Conservation (phyloP, 2,329 filamentous ascomycete species). For the Cladosporium sp. region DNA sequence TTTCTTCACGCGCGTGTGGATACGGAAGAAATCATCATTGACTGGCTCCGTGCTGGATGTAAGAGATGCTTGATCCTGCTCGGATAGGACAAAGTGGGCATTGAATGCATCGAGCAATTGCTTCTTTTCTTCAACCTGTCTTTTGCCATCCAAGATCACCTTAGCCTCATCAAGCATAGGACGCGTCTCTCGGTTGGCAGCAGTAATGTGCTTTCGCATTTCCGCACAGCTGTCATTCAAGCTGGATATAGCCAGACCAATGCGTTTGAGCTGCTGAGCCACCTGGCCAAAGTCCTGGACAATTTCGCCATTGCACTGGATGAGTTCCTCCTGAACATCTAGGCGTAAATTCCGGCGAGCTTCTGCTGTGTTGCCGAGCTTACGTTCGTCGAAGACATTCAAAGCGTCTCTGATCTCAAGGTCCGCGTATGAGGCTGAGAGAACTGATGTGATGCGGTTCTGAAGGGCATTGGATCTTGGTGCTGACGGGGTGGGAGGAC, state of each 20-base stretch:
- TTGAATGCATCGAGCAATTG: conserved; percentile 75
- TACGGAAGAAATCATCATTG: conserved; percentile 78
- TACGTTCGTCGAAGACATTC: conserved; percentile 71
- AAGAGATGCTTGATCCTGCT: conserved; percentile 74
- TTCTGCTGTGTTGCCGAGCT: conserved; percentile 72
- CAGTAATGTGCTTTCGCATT: conserved; percentile 75
- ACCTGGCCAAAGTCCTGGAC: conserved; percentile 86
- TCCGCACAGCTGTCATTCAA: conserved; percentile 78
- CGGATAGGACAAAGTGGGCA: conserved; percentile 79
- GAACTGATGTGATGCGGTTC: conserved; percentile 78
- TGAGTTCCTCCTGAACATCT: conserved; percentile 87
- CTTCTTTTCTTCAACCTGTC: conserved; percentile 77
- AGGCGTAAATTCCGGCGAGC: conserved; percentile 77
- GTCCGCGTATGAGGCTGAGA: conserved; percentile 91
- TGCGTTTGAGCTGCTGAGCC: conserved; percentile 86
- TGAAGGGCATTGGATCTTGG: conserved; percentile 67
- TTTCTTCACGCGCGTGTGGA: conserved; percentile 77
- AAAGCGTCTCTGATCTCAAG: conserved; percentile 87
- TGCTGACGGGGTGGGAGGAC: conserved; percentile 26
- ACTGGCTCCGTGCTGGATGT: conserved; percentile 80
- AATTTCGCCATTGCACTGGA: conserved; percentile 87
- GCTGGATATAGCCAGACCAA: conserved; percentile 74
- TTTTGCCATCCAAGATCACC: conserved; percentile 70
- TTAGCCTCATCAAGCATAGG: conserved; percentile 77
- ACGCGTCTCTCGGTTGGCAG: conserved; percentile 73